phyloP scores from a whole-genome alignment of 495 filamentous ascomycete species.

The Neurospora cerealis region DNA sequence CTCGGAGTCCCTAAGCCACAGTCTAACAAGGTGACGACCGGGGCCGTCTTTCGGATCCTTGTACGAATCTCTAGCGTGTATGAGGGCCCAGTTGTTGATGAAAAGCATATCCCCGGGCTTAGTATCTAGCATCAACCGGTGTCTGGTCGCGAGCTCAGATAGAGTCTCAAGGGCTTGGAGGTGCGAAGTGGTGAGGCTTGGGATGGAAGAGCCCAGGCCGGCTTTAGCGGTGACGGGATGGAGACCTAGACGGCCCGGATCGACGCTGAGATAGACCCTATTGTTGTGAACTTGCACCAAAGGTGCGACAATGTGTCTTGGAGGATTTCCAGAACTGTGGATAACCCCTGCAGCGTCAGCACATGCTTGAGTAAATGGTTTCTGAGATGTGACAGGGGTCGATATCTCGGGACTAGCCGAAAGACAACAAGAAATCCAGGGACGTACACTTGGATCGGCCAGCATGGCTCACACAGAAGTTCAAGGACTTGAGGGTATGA shows the following conservation, averaged over 20 bases:
- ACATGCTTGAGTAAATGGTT: background rate
- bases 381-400: background rate
- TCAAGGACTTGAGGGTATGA: conserved; percentile 23
- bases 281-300: conserved; percentile 26
- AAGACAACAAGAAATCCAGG: background rate
- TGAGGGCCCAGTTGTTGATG: conserved; percentile 51
- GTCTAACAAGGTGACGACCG: conserved; percentile 38
- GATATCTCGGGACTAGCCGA: background rate
- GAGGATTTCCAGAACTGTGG: conserved; percentile 25
- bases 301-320: conserved; percentile 26
- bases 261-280: conserved; percentile 28
- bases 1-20: conserved; percentile 39
- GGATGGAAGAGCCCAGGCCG: conserved; percentile 14
- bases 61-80: conserved; percentile 48
- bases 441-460: conserved; percentile 36
- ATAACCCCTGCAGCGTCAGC: background rate
- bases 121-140: conserved; percentile 34
- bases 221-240: conserved; percentile 19
- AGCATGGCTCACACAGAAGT: conserved; percentile 19
- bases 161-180: conserved; percentile 25
- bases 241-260: conserved; percentile 34
- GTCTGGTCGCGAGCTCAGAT: conserved; percentile 20
- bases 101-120: conserved; percentile 51
- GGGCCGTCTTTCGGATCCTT: conserved; percentile 19
- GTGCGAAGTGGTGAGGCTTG: conserved; percentile 23